Base-by-base conservation (phyloP, 1,284 basidiomycete genomes). In the Erythrobasidium hasegawianum region DNA sequence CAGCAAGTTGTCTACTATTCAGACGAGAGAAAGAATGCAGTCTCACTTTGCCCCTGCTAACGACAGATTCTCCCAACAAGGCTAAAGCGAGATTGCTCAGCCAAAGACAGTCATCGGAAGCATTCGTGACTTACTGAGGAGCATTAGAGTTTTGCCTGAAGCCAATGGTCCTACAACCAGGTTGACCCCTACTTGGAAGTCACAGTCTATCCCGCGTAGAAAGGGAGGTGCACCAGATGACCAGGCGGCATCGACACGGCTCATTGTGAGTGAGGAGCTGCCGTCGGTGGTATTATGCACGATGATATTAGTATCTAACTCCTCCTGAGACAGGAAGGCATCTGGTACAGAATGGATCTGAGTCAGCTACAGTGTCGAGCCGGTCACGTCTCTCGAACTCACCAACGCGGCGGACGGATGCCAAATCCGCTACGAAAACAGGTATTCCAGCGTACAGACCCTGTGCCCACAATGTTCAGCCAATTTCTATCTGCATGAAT, bases 1-100 rank as follows among this genome's bases (percentile, higher is more conserved):
- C n/a, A n/a, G n/a, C n/a, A n/a, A n/a, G n/a, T n/a, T n/a, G n/a
- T n/a, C n/a, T n/a, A n/a, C n/a, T n/a, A n/a, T n/a, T n/a, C n/a
- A n/a, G n/a, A n/a, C n/a, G n/a, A n/a, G n/a, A n/a, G n/a, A n/a
- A n/a, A n/a, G n/a, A n/a, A n/a, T n/a, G n/a, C n/a, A n/a, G n/a
- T n/a, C 7, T 40, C 78, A 39, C 92, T 68, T 77, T 92, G 88
- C 5, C 89, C 86, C 79, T 91, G 88, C 38, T 90, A 88, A 14
- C 91, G 81, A 45, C 93, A 81, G 22, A 88, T 88, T 82, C 75
- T 54, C 72, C 53, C 53, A 65, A 54, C 2, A 71, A 54, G 2
- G 57, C 71, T 52, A 69, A n/a, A n/a, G 14, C 22, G 24, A 49
- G 16, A 13, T 20, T 5, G n/a, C n/a, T 24, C 24, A 16, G 43